phyloP scores from a whole-genome alignment of 306 rosid species.

The Malus sylvestris region DNA sequence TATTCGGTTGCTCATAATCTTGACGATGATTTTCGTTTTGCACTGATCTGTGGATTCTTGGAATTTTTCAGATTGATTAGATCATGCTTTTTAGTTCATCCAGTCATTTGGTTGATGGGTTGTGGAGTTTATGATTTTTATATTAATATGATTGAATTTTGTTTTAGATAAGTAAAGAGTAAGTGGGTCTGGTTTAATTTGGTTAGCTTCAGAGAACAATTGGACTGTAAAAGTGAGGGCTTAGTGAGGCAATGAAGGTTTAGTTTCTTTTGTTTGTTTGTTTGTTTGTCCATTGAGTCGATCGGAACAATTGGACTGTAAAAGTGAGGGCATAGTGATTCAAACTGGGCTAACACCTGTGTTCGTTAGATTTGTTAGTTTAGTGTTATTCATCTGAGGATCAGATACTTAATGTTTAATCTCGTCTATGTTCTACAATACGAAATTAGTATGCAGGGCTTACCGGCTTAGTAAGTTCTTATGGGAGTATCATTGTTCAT shows the following conservation, averaged over 20 bases:
- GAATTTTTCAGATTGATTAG: background rate
- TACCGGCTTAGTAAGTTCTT: background rate
- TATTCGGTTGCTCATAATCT: background rate
- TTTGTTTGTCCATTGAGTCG: background rate
- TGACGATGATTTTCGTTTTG: background rate
- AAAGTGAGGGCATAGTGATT: background rate
- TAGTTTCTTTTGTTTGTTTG: background rate
- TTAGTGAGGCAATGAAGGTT: too few species aligned
- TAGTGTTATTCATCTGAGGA: background rate
- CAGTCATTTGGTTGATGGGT: constrained; percentile 6
- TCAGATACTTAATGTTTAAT: background rate
- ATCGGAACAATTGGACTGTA: background rate
- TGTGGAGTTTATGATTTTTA: background rate
- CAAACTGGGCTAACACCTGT: background rate
- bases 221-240: background rate
- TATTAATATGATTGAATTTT: background rate
- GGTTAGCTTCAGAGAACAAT: background rate
- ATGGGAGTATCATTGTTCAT: background rate
- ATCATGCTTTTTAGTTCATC: background rate
- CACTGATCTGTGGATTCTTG: background rate
- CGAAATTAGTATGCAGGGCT: background rate
- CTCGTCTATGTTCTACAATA: background rate
- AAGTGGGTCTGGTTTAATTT: background rate
- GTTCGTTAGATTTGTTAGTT: background rate
- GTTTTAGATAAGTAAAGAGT: background rate